Percentiles rank a stretch among this genome's conserved stretches.
Evolutionary conservation across 176 grass and related monocot species (phyloP).

Genomic region (Zizania latifolia): DNA sequence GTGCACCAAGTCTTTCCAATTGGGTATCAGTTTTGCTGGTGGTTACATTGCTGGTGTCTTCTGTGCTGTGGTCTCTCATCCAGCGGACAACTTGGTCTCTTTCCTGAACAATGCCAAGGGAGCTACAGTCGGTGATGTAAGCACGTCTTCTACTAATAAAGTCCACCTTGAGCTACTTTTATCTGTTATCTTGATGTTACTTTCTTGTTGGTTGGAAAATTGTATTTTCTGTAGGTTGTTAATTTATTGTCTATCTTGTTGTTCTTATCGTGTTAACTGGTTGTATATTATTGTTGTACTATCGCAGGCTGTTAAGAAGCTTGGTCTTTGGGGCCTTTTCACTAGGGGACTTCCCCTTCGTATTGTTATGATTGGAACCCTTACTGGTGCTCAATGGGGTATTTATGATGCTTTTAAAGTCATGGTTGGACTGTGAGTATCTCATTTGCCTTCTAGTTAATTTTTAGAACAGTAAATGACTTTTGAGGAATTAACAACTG

Average conservation of each 20-base stretch:
- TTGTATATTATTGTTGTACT: constrained; percentile 6
- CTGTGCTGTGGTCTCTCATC: constrained; percentile 90
- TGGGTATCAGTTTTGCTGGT: constrained; percentile 82
- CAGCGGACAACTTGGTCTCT: constrained; percentile 89
- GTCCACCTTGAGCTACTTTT: not conserved
- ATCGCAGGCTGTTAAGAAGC: constrained; percentile 75
- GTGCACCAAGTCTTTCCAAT: constrained; percentile 63
- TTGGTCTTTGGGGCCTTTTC: constrained; percentile 74
- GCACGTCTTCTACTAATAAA: not conserved
- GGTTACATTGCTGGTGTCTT: constrained; percentile 92
- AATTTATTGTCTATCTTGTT: not conserved
- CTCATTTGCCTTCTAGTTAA: not conserved
- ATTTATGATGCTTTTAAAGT: constrained; percentile 96
- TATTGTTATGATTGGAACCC: constrained; percentile 94
- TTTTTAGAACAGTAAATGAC: not conserved
- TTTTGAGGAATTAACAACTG: constrained; percentile 10
- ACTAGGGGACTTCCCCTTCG: constrained; percentile 93
- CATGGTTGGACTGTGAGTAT: constrained; percentile 93
- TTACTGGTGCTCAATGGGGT: constrained; percentile 94
- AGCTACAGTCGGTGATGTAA: constrained; percentile 87
- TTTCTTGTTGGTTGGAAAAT: not conserved
- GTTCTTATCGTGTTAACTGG: not conserved
- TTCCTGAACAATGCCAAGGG: constrained; percentile 97
- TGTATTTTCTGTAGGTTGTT: not conserved
- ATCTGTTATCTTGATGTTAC: not conserved